These are phyloP conservation scores for Aspergillus sp. DNA, from an alignment of 2,329 filamentous ascomycete species.

Conservation along the genomic window DNA sequence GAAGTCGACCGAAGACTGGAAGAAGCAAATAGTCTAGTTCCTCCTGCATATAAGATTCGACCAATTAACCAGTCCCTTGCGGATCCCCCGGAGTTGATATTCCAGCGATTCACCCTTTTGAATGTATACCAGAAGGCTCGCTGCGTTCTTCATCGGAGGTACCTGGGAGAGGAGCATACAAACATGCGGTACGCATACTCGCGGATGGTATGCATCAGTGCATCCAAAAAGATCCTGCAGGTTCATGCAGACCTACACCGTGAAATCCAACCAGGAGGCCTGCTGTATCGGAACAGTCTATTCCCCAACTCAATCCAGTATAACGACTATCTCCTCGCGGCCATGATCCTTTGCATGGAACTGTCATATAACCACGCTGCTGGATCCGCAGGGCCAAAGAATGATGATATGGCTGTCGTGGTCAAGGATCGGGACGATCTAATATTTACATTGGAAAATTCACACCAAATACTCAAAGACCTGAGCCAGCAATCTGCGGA, in stretches of 20 bases:
- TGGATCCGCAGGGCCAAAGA: constrained; percentile 2
- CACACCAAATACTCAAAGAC: constrained; percentile 29
- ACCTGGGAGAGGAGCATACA: constrained; percentile 42
- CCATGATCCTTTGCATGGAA: constrained; percentile 59
- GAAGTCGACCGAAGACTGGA: constrained; percentile 37
- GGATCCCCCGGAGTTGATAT: constrained; percentile 52
- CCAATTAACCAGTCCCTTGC: constrained; percentile 42
- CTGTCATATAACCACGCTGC: constrained; percentile 23
- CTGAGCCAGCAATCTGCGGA: constrained; percentile 24
- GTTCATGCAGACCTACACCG: constrained; percentile 52
- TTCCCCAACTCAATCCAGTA: constrained; percentile 58
- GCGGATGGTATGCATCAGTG: constrained; percentile 46
- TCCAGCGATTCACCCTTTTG: constrained; percentile 53
- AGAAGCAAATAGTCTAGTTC: constrained; percentile 27
- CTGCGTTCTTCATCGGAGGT: constrained; percentile 56
- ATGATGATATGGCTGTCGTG: constrained; percentile 14
- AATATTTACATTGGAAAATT: constrained; percentile 24
- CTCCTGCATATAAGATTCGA: constrained; percentile 22
- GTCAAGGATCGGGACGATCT: constrained; percentile 24
- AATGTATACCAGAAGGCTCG: constrained; percentile 53
- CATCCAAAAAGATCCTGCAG: constrained; percentile 50
- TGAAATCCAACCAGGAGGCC: constrained; percentile 55
- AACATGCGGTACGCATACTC: constrained; percentile 44
- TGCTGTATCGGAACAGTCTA: constrained; percentile 55
- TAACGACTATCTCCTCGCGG: constrained; percentile 62